Base-by-base conservation (phyloP, 257 asterid genomes). In the Nicotiana obtusifolia region DNA sequence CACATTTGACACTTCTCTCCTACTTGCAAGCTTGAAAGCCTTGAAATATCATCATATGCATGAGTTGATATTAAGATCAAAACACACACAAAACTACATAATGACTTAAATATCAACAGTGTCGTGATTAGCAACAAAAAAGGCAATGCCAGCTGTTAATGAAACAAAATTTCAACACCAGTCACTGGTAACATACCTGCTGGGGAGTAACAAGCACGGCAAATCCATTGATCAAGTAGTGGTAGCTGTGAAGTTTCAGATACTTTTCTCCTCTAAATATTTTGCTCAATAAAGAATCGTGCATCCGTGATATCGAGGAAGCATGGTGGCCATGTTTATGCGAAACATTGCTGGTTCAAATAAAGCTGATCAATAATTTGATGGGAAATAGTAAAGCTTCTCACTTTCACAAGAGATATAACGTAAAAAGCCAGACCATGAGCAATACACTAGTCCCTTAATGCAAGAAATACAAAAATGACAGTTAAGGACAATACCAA, bases 191-290 rank as follows among this genome's bases (percentile, higher is more conserved):
- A 75, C 78, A 64, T 83, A 93, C 98, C 98, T 96, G 99, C 62
- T 85, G 91, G 54, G 94, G 91, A 81, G 97, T 93, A 83, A 96
- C 95, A 4, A 96, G 93, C 81, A 93, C 98, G 9, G 98, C 93
- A 78, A 96, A 96, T 26, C 99, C 99, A 69, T 96, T 94, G 85
- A 96, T 92, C 82, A 96, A 90, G 88, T 84, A 96, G 83, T 90
- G 97, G 90, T 96, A 96, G 92, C 98, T 93, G 87, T 93, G 93
- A n/a, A 96, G 89, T 88, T 94, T 96, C 59, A 94, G 86, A 85
- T 94, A 96, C 84, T 86, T 92, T 86, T 94, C 94, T 31, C 99
- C 98, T 81, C 77, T 86, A 44, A 96, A 85, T 16, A 66, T 89
- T 84, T 60, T 86, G 83, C 88, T 88, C 83, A 96, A 84, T 49